Evolutionary conservation across 305 asterid genomes (phyloP), one percentile per base, ranked within the genome.

Genomic region (Salvia sclarea): DNA sequence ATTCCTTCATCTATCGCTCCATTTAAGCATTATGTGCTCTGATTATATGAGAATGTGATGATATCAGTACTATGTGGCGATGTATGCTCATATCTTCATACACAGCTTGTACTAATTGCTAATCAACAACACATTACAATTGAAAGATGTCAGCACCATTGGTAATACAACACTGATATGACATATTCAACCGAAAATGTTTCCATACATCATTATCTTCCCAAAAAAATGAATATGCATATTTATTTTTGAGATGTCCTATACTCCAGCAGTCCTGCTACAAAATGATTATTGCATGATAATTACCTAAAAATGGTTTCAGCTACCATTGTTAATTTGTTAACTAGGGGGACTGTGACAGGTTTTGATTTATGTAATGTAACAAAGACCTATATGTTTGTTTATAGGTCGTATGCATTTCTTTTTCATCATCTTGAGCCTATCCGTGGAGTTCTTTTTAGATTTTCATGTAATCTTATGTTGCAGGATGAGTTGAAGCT

Each of bases 1-100:
- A 24, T 52, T 57, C 17, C 52, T 50, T 53, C 28, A 49, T 68
- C 50, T 50, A 58, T 14, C 43, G 8, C 40, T 48, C 31, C 22
- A 8, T 45, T 61, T 24, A 57, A 35, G 62, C 58, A 48, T 65
- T 37, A 20, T 22, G 33, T 50, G 45, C 21, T 52, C 16, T 6
- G 28, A 33, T 60, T 71, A 20, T 44, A 33, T 8, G 40, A 33
- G 53, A 3, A 33, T 52, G 14, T 9, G 6, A 4, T 5, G 4
- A 18, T 2, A 20, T 45, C 54, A 20, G 24, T 54, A 0, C 44
- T 5, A 5, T 31, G 12, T 47, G 52, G 62, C 66, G 43, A 13
- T 40, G 25, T 38, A 16, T 48, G 57, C 28, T 2, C 18, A 6
- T 28, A 14, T 18, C 14, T 18, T 49, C 56, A 20, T 49, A 0